Base-by-base conservation (phyloP, 805 yeast species). In the Phaffomyces antillensis region DNA sequence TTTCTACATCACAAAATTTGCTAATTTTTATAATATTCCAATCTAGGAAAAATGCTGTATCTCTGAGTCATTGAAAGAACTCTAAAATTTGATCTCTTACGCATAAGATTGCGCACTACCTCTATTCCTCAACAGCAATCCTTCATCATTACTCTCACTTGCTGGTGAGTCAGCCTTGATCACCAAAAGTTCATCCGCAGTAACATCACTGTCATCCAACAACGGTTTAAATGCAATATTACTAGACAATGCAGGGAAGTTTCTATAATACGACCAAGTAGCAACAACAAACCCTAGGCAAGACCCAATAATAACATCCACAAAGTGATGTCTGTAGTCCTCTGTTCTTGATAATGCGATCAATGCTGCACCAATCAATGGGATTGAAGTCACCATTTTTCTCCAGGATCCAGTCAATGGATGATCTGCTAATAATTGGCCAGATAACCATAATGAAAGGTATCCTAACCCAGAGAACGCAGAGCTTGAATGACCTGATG, bases 291-390 rank as follows among this genome's bases (percentile, higher is more conserved):
- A 50, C 1, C 99, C 99, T 3, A 91, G 58, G 1, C 70, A 16
- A 26, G 84, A 70, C 4, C 99, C 99, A 15, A 83, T 57, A 2
- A 84, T 54, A 1, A 93, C 83, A 63, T 91, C 99, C 16, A 86
- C 69, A 59, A 86, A 88, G 64, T 91, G 98, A 59, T 91, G 99
- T 61, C 97, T 75, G 65, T 90, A 90, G 64, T 91, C 99, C 56
- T 85, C 83, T 1, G 96, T 86, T 55, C 99, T 75, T 35, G 93
- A 79, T 38, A 86, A 63, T 0, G 97, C 98, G 53, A 91, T 81
- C 51, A 82, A 71, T 1, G 75, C 58, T 0, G 98, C 96, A 7
- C 84, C 73, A 6, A 87, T 54, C 1, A 75, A 58, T 3, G 93
- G 93, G n/a, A 73, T 44, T 10, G 66, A 57, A 1, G 80, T 66